Percentiles rank a stretch among this genome's conserved stretches.
Conservation (phyloP, 257 asterid species). For the Sherardia arvensis region DNA sequence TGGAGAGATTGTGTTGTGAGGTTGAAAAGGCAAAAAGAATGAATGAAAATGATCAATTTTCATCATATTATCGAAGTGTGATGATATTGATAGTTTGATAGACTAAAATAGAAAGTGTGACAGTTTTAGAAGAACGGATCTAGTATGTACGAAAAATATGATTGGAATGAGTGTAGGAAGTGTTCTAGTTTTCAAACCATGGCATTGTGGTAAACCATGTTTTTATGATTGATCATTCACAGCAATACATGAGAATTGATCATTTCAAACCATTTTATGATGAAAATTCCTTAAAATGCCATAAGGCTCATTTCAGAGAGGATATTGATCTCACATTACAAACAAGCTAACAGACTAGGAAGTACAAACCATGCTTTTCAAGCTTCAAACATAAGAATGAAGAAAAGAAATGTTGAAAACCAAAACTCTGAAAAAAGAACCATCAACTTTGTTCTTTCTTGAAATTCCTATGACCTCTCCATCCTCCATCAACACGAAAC, state of each 20-base stretch:
- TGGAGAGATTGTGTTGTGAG: background rate
- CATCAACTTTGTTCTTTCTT: too few relatives aligned
- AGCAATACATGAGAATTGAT: too few relatives aligned
- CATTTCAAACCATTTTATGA: too few relatives aligned
- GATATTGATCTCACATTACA: background rate
- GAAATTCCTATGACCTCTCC: slow-evolving; percentile 12
- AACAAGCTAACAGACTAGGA: too few relatives aligned
- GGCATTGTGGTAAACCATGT: too few relatives aligned
- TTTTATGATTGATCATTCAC: too few relatives aligned
- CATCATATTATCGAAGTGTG: background rate
- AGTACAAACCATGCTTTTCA: background rate
- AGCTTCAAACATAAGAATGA: background rate
- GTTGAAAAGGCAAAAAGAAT: background rate
- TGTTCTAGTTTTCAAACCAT: background rate
- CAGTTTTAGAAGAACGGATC: background rate
- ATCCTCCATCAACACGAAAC: background rate
- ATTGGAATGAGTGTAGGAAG: background rate
- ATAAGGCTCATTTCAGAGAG: background rate
- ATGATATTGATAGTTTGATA: too few relatives aligned
- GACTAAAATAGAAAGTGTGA: background rate
- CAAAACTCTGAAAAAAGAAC: background rate
- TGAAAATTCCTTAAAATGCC: too few relatives aligned
- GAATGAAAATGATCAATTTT: background rate
- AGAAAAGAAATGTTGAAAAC: background rate
- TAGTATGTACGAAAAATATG: too few relatives aligned